Base-by-base conservation (phyloP, 768 basidiomycete species). In the Tubosaeta brunneosetosa region DNA sequence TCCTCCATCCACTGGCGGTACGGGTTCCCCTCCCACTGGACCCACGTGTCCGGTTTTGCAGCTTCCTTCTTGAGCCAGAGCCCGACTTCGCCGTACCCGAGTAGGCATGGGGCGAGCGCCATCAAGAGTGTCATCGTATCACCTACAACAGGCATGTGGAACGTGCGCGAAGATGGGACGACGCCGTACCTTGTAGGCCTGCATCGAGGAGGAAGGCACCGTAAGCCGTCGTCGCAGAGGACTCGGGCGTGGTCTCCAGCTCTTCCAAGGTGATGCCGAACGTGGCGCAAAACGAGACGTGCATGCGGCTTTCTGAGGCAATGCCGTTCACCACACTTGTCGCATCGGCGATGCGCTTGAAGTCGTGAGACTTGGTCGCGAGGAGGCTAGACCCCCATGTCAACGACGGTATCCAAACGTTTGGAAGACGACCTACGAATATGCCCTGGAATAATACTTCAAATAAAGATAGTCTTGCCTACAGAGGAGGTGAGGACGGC, bases 21-120 rank as follows among this genome's bases (percentile, higher is more conserved):
- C 5, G 83, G 80, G 61, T 95, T 95, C 0, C 78, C 81, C 10
- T 83, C 78, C 50, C 83, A 63, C 33, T 74, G 61, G 17, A 87
- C 79, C 77, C 83, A 84, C 19, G 71, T n/a, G 60, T 65, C 10
- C 71, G 73, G 37, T 58, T 61, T 33, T 73, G 63, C 1, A 6
- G 76, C 77, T 53, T 85, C 77, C 33, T 76, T 80, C 66, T 83
- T 78, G 31, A 97, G 72, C 85, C 91, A 90, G 37, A 91, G 70
- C 1, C 93, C 94, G 0, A 94, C 91, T 65, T 95, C 90, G 11
- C 94, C 94, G 64, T 97, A 97, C 3, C 94, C 94, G 0, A 95
- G 71, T 9, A 95, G 74, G 65, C 94, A 97, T 8, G 90, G 85
- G 10, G 88, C 83, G 1, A 94, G 77, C 0, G 90, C 87, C 72